These are phyloP conservation scores for Sedum album DNA, from an alignment of 164 flowering plant genomes.

Conservation along the genomic window DNA sequence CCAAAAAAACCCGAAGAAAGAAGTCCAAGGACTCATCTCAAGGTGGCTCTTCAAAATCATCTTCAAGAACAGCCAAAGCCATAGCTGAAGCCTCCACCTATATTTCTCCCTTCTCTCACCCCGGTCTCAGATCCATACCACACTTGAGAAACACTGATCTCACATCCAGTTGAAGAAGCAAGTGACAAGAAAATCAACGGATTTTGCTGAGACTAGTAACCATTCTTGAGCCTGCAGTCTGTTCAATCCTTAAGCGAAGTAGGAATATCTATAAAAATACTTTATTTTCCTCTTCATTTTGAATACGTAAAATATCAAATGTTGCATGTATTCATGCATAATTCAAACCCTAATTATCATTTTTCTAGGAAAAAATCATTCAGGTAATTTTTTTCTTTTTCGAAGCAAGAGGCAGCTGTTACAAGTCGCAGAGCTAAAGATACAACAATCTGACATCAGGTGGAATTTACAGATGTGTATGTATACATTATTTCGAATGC, in stretches of 20 bases:
- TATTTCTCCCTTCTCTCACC: neutral
- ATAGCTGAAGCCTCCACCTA: neutral
- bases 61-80: constrained; percentile 1
- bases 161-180: neutral
- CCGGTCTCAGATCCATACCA: neutral
- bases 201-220: neutral
- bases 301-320: no score
- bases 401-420: no score
- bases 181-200: neutral
- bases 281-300: no score
- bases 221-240: no score
- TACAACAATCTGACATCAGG: no score
- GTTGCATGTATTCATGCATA: no score
- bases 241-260: no score
- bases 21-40: constrained; percentile 27
- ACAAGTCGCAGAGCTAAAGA: no score
- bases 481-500: neutral
- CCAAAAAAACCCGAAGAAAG: constrained; percentile 24
- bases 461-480: neutral
- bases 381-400: no score
- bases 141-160: neutral
- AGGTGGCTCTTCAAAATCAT: constrained; percentile 16
- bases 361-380: no score
- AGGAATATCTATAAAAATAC: no score
- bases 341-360: no score